A percentile compares a stretch with the other conserved stretches of the same genome.
These are phyloP conservation scores for Casaregolazyma suthepensis DNA, from an alignment of 1,139 yeast species.

Conservation along the genomic window DNA sequence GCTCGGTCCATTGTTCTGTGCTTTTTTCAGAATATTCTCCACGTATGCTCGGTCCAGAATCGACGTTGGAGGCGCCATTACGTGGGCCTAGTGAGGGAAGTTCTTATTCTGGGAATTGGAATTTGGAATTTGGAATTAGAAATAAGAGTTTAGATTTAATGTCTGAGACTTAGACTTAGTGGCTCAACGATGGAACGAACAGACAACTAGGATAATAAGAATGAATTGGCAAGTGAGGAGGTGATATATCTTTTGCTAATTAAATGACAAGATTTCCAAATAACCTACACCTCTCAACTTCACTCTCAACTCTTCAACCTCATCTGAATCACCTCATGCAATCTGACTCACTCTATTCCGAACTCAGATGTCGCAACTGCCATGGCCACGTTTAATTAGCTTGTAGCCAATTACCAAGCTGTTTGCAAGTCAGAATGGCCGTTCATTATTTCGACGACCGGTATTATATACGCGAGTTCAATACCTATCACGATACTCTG, in stretches of 20 bases:
- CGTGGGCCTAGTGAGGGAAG: too few species aligned
- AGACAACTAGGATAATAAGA: too few species aligned
- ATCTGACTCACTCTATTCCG: background rate
- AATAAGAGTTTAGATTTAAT: too few species aligned
- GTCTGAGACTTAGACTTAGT: too few species aligned
- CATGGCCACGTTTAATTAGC: background rate
- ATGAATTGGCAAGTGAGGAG: too few species aligned
- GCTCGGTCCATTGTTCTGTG: slow-evolving; percentile 30
- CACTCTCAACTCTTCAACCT: too few species aligned
- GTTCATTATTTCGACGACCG: slow-evolving; percentile 1
- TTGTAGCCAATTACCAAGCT: background rate
- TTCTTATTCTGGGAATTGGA: too few species aligned
- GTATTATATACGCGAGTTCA: background rate
- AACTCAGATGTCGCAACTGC: background rate
- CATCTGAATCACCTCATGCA: background rate
- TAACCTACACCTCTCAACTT: too few species aligned
- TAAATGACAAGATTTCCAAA: too few species aligned
- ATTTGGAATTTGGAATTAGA: too few species aligned
- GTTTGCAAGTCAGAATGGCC: background rate
- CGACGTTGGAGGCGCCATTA: slow-evolving; percentile 27
- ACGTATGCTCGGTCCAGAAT: slow-evolving; percentile 15
- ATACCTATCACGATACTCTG: slow-evolving; percentile 1
- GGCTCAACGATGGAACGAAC: too few species aligned
- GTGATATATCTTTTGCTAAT: too few species aligned
- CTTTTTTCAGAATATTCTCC: slow-evolving; percentile 10